These are phyloP conservation scores for Physaria fendleri DNA, from an alignment of 345 rosid species.

Conservation along the genomic window DNA sequence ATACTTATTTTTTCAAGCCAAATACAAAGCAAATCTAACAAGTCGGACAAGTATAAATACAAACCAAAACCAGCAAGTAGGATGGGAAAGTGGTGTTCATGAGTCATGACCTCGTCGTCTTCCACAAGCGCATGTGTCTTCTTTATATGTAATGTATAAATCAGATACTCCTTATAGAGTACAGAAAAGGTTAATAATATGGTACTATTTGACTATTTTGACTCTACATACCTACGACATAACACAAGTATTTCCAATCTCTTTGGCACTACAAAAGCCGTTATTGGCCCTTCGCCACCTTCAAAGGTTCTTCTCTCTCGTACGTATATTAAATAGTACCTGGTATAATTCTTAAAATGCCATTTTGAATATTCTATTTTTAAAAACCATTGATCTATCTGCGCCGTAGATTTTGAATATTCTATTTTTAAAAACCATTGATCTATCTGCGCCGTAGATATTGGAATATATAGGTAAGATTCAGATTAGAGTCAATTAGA, in stretches of 20 bases:
- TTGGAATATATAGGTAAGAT: too few species aligned
- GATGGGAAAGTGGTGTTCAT: conserved; percentile 20
- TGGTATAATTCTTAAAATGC: background rate
- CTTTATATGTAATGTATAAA: background rate
- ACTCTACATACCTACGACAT: conserved; percentile 22
- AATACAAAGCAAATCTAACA: too few species aligned
- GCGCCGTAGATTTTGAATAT: background rate
- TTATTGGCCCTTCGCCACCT: conserved; percentile 22
- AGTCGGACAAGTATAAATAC: too few species aligned
- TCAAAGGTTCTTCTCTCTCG: conserved; percentile 23
- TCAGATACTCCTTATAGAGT: background rate
- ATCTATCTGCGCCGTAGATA: background rate
- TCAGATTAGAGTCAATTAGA: too few species aligned
- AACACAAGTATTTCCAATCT: conserved; percentile 12
- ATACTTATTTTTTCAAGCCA: too few species aligned
- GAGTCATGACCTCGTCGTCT: conserved; percentile 22
- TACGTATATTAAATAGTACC: too few species aligned
- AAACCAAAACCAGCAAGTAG: too few species aligned
- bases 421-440: background rate
- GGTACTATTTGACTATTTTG: conserved; percentile 3
- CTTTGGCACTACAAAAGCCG: conserved; percentile 30
- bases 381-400: background rate
- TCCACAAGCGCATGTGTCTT: conserved; percentile 22
- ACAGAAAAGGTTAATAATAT: too few species aligned
- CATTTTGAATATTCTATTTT: background rate